Percentiles rank a stretch among this genome's conserved stretches.
These are phyloP conservation scores for Neofusicoccum sp. DNA, from an alignment of 2,329 filamentous ascomycete species.

Conservation along the genomic window DNA sequence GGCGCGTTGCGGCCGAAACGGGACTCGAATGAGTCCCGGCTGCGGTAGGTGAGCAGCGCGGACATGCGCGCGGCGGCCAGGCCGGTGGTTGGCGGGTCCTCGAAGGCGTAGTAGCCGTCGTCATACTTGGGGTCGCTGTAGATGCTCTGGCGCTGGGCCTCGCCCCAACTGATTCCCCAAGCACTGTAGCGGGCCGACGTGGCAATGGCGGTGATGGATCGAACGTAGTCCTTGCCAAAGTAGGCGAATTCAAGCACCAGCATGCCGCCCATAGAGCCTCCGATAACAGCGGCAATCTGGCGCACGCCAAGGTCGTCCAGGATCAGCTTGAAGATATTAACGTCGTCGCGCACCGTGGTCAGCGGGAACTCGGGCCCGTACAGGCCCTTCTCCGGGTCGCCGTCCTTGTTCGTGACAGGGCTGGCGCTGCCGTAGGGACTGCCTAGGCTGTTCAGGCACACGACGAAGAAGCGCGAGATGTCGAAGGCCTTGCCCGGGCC, in stretches of 20 bases:
- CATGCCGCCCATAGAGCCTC: slow-evolving; percentile 86
- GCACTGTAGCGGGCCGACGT: slow-evolving; percentile 82
- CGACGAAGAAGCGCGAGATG: slow-evolving; percentile 76
- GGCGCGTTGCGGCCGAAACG: slow-evolving; percentile 92
- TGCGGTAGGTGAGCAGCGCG: slow-evolving; percentile 90
- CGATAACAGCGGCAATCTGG: slow-evolving; percentile 75
- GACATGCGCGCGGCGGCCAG: slow-evolving; percentile 96
- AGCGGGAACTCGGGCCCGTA: slow-evolving; percentile 97
- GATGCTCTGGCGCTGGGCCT: slow-evolving; percentile 87
- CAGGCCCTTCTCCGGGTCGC: slow-evolving; percentile 66
- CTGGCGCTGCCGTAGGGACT: slow-evolving; percentile 87
- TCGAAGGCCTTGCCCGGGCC: slow-evolving; percentile 78
- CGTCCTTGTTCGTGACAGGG: slow-evolving; percentile 84
- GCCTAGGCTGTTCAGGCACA: slow-evolving; percentile 82
- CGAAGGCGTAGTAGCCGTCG: slow-evolving; percentile 88
- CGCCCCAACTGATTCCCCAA: slow-evolving; percentile 89
- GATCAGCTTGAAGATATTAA: slow-evolving; percentile 78
- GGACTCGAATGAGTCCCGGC: slow-evolving; percentile 93
- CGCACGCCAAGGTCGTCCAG: slow-evolving; percentile 77
- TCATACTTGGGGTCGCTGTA: slow-evolving; percentile 99
- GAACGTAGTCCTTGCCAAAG: slow-evolving; percentile 81
- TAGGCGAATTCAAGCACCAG: slow-evolving; percentile 91
- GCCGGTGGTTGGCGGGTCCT: slow-evolving; percentile 81
- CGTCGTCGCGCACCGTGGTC: slow-evolving; percentile 93
- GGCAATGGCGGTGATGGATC: slow-evolving; percentile 76